A percentile compares a stretch with the other conserved stretches of the same genome.
Conservation (phyloP, 768 basidiomycete species). For the Ramaria rubella region DNA sequence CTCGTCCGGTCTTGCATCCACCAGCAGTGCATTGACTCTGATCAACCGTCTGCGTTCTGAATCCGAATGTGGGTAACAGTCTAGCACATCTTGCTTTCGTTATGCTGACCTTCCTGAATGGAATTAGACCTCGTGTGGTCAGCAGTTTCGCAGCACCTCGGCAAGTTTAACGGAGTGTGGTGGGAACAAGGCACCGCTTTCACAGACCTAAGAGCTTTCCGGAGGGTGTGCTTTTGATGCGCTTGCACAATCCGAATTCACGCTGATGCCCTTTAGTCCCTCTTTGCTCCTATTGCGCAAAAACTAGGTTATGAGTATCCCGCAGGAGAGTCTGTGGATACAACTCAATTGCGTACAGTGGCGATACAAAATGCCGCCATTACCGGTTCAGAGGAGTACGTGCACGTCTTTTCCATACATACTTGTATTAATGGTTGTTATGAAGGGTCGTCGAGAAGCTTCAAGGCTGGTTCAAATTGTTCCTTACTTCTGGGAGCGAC, state of each 20-base stretch:
- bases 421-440: too few relatives aligned
- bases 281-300: constrained; percentile 66
- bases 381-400: constrained; percentile 33
- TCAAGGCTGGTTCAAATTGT: constrained; percentile 60
- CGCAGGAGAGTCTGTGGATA: constrained; percentile 58
- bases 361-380: constrained; percentile 57
- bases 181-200: neutral
- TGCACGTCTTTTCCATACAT: too few relatives aligned
- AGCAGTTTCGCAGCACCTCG: constrained; percentile 53
- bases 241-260: too few relatives aligned
- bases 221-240: neutral
- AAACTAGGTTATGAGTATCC: constrained; percentile 73
- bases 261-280: too few relatives aligned
- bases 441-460: constrained; percentile 76
- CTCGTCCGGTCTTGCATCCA: constrained; percentile 68
- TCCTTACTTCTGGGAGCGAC: constrained; percentile 65
- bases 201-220: neutral
- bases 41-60: constrained; percentile 65
- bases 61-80: constrained; percentile 55
- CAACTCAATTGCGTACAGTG: constrained; percentile 63
- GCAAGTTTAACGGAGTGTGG: neutral
- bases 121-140: constrained; percentile 76
- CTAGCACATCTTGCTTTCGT: constrained; percentile 3
- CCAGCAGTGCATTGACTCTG: constrained; percentile 72
- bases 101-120: constrained; percentile 4